Evolutionary conservation across 1,139 yeast species (phyloP).

Genomic region (Saccharomyces hybrid): DNA sequence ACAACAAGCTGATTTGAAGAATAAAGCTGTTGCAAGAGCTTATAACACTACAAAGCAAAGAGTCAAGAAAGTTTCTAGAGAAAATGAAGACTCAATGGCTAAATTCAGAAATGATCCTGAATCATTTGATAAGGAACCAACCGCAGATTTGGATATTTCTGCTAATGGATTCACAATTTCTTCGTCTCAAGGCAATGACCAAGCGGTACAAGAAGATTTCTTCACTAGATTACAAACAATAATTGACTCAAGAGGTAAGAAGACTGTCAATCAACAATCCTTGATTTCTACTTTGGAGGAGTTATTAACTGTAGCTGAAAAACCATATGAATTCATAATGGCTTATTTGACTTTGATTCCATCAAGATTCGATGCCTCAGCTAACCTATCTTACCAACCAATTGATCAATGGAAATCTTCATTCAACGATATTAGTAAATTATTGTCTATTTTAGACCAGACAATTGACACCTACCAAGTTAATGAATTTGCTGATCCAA

Average conservation of each 20-base stretch:
- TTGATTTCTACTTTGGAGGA: constrained; percentile 68
- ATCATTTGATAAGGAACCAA: constrained; percentile 49
- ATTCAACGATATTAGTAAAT: constrained; percentile 51
- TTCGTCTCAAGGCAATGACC: constrained; percentile 29
- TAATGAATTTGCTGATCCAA: constrained; percentile 65
- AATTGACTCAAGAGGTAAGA: constrained; percentile 90
- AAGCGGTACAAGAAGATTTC: constrained; percentile 38
- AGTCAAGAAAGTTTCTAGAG: constrained; percentile 72
- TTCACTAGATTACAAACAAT: constrained; percentile 70
- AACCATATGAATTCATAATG: constrained; percentile 70
- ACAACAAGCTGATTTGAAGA: constrained; percentile 58
- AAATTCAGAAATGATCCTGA: constrained; percentile 67
- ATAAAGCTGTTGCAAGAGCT: constrained; percentile 80
- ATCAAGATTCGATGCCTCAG: constrained; percentile 73
- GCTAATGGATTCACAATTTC: constrained; percentile 35
- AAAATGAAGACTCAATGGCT: constrained; percentile 48
- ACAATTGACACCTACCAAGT: constrained; percentile 56
- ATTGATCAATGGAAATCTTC: constrained; percentile 74
- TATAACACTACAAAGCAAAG: constrained; percentile 86
- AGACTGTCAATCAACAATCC: constrained; percentile 77
- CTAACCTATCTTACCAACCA: constrained; percentile 68
- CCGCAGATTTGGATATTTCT: constrained; percentile 23
- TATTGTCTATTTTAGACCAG: constrained; percentile 63
- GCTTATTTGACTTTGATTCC: constrained; percentile 80
- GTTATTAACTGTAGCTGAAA: constrained; percentile 45